Conservation (phyloP, 1,284 basidiomycete genomes). For the Cronartium ribicola region DNA sequence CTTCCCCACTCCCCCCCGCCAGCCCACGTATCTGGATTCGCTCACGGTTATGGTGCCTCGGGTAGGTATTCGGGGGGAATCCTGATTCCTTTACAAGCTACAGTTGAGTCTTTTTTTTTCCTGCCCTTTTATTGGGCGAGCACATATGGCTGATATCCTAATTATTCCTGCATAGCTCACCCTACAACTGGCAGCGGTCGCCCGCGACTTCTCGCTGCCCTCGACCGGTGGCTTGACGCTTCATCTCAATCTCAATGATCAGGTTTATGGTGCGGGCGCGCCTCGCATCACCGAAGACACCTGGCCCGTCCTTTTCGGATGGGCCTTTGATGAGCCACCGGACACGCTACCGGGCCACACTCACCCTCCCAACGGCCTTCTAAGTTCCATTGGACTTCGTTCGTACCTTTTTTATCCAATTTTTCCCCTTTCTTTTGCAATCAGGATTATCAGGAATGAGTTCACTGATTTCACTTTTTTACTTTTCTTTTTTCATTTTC, state of each 20-base stretch:
- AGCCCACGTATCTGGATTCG: conserved; percentile 55
- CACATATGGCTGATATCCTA: background rate
- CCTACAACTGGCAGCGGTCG: conserved; percentile 67
- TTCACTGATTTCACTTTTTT: background rate
- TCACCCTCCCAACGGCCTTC: conserved; percentile 44
- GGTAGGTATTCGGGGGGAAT: conserved; percentile 64
- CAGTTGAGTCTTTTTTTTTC: conserved; percentile 56
- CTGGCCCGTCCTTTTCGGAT: conserved; percentile 60
- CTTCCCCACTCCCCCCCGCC: conserved; percentile 62
- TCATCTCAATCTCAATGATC: conserved; percentile 55
- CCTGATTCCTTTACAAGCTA: conserved; percentile 68
- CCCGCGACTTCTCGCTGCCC: conserved; percentile 71
- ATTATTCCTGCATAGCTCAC: conserved; percentile 59
- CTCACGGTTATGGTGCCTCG: conserved; percentile 60
- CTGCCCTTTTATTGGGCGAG: too few species aligned
- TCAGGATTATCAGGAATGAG: background rate
- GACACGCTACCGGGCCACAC: conserved; percentile 53
- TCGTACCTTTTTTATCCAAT: background rate
- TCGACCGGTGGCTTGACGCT: conserved; percentile 67
- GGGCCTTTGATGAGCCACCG: conserved; percentile 57
- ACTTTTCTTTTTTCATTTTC: background rate
- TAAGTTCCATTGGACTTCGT: background rate
- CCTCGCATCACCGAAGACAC: conserved; percentile 71
- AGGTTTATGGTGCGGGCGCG: conserved; percentile 59
- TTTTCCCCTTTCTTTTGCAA: background rate